Percentiles rank a stretch among this genome's conserved stretches.
phyloP scores from a whole-genome alignment of 108 stramenopile species.

The Cylindrotheca closterium region DNA sequence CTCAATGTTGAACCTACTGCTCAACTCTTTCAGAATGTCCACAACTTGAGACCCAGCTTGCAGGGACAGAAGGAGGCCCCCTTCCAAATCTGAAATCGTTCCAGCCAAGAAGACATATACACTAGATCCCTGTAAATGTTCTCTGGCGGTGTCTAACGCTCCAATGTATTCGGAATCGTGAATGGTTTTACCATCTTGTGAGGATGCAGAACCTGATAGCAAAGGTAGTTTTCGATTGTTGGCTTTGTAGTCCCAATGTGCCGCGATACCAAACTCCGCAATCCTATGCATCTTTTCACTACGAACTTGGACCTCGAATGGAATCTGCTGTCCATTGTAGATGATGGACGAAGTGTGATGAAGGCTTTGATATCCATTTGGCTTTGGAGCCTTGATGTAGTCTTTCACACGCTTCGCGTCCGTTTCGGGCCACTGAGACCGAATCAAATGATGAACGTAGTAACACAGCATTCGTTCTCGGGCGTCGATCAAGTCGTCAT shows the following conservation, averaged over 20 bases:
- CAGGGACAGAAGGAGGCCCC: constrained; percentile 45
- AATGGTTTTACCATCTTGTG: neutral
- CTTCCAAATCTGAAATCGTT: constrained; percentile 30
- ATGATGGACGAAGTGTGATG: constrained; percentile 78
- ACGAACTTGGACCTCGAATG: constrained; percentile 88
- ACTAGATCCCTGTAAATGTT: constrained; percentile 43
- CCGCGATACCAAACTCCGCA: constrained; percentile 87
- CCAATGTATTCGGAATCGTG: constrained; percentile 9
- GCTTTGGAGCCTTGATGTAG: constrained; percentile 84
- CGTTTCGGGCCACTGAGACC: constrained; percentile 61
- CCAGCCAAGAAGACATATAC: constrained; percentile 72
- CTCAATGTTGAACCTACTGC: neutral
- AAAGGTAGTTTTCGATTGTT: neutral
- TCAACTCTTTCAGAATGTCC: constrained; percentile 43
- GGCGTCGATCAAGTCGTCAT: constrained; percentile 43
- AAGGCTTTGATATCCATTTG: constrained; percentile 91
- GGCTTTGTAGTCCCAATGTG: constrained; percentile 83
- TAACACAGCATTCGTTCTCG: constrained; percentile 74
- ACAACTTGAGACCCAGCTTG: constrained; percentile 29
- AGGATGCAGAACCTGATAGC: neutral
- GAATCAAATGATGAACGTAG: constrained; percentile 56
- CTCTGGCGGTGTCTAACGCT: constrained; percentile 20
- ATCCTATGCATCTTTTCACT: constrained; percentile 84
- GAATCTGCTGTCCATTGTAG: constrained; percentile 53
- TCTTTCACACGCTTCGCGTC: constrained; percentile 63